A percentile compares a stretch with the other conserved stretches of the same genome.
Evolutionary conservation across 345 rosid species (phyloP).

Genomic region (Sonneratia caseolaris): DNA sequence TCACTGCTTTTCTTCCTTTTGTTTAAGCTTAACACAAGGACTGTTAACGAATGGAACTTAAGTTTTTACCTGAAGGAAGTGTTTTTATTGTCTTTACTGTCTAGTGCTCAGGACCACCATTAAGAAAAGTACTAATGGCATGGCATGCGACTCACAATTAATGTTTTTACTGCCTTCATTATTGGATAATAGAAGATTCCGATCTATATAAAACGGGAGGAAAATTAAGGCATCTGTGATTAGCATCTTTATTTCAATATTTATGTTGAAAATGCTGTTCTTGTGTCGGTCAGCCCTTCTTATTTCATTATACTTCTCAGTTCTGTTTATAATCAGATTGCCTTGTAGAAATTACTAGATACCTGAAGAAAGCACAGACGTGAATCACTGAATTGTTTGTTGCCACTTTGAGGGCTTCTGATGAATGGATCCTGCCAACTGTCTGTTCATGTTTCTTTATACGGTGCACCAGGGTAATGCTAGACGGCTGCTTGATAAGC

Average conservation of each 20-base stretch:
- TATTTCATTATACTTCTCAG: too few species aligned
- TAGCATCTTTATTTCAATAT: too few species aligned
- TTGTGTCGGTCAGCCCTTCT: too few species aligned
- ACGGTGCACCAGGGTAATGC: conserved; percentile 73
- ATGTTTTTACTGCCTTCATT: too few species aligned
- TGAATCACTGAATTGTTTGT: not conserved
- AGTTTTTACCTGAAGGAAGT: too few species aligned
- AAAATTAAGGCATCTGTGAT: too few species aligned
- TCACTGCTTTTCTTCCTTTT: not conserved
- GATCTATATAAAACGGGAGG: not conserved
- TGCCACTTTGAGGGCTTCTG: not conserved
- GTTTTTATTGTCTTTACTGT: too few species aligned
- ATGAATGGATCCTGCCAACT: too few species aligned
- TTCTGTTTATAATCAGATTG: not conserved
- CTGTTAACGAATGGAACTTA: too few species aligned
- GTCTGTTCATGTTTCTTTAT: conserved; percentile 2
- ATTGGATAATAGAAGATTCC: not conserved
- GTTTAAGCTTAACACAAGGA: not conserved
- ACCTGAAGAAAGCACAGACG: not conserved
- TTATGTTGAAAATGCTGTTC: too few species aligned
- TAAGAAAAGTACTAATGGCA: not conserved
- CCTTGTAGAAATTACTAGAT: not conserved
- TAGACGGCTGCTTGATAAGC: conserved; percentile 73
- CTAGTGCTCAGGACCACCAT: too few species aligned
- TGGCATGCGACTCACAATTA: not conserved